Evolutionary conservation across 352 stramenopile genomes (phyloP), one percentile per base, ranked within the genome.

Genomic region (Thalassiosira hispida): DNA sequence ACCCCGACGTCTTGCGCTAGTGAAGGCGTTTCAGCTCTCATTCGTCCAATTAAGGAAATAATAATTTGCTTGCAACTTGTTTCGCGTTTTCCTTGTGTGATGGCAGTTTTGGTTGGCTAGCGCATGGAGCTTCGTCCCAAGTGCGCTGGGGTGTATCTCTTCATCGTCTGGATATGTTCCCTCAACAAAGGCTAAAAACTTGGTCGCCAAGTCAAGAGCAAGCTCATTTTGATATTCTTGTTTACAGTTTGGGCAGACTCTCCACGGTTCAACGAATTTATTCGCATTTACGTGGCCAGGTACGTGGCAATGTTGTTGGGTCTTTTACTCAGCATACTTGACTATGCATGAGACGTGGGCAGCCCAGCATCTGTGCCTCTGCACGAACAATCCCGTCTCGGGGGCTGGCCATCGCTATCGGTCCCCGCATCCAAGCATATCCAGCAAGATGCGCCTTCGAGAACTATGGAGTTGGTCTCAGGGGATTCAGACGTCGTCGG

Each of bases 271-370:
- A 2, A 20, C 22, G 16, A 64, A 61, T 31, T 61, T 1, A 8
- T 61, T 1, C n/a, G 2, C 18, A 40, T 61, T n/a, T n/a, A n/a
- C 52, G 18, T 20, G 6, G 25, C 2, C 29, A 31, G n/a, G n/a
- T n/a, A n/a, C n/a, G n/a, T n/a, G n/a, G n/a, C 25, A 14, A 14
- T 18, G 8, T 52, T 2, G 3, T 18, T 27, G 6, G 22, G 8
- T 66, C 25, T 44, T 56, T 18, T 59, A n/a, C 38, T 56, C 31
- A 16, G 62, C 62, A 0, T 40, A 20, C 0, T 6, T 35, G 18
- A 60, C 25, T 16, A 60, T 56, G 44, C 62, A 71, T 7, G 40
- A 59, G 23, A 70, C 16, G n/a, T 70, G 61, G 20, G 23, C n/a
- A 59, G 25, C 20, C 47, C 6, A 14, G 47, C n/a, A 31, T 8